A percentile compares a stretch with the other conserved stretches of the same genome.
These are phyloP conservation scores for Cylindrotheca closterium DNA, from an alignment of 108 stramenopile species.

Conservation along the genomic window DNA sequence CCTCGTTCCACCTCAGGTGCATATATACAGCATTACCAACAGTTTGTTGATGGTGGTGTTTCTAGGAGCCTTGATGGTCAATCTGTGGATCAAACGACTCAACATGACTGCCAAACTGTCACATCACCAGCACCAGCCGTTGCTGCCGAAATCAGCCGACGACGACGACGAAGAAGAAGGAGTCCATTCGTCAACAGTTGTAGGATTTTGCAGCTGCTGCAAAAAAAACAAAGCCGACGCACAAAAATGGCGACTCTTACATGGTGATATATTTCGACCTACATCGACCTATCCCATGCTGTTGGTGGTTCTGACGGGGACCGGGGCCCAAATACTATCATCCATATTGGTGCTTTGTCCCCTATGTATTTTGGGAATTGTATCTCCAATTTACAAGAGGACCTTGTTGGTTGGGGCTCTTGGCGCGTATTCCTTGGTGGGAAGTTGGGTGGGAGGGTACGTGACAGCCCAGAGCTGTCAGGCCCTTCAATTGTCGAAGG, in stretches of 20 bases:
- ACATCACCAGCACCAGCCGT: background rate
- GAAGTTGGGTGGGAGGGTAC: conserved; percentile 84
- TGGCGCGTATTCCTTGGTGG: conserved; percentile 87
- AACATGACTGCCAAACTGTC: background rate
- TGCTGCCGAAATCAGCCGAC: background rate
- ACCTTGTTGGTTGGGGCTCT: conserved; percentile 85
- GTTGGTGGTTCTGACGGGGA: conserved; percentile 74
- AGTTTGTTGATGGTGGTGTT: background rate
- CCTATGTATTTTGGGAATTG: conserved; percentile 86
- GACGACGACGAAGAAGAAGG: background rate
- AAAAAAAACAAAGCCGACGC: background rate
- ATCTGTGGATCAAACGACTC: background rate
- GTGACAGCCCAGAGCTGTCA: conserved; percentile 88
- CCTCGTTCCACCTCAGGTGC: background rate
- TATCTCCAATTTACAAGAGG: conserved; percentile 89
- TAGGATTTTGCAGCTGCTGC: too few species aligned
- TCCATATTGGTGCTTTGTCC: conserved; percentile 69
- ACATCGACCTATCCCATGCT: conserved; percentile 66
- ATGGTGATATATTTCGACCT: conserved; percentile 90
- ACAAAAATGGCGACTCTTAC: conserved; percentile 82
- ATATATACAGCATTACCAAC: background rate
- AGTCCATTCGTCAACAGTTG: too few species aligned
- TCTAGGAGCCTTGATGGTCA: background rate
- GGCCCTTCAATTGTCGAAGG: conserved; percentile 35
- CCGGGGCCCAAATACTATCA: conserved; percentile 82